Evolutionary conservation across 257 asterid species (phyloP).

Genomic region (Linderniella brevidens): DNA sequence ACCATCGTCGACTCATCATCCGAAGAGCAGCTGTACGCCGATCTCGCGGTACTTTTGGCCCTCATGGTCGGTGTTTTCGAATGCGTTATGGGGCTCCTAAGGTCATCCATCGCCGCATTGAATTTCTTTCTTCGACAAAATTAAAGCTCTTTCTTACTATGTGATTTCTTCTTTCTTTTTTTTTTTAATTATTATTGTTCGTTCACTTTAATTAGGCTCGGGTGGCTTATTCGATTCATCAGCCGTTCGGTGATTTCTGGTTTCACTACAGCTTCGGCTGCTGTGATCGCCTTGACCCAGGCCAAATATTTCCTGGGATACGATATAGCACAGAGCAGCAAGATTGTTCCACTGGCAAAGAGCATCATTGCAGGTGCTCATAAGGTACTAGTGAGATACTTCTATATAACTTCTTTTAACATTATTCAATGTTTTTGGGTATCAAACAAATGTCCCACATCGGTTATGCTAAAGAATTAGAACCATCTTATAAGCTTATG

Average conservation of each 20-base stretch:
- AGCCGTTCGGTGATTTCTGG: slow-evolving; percentile 99
- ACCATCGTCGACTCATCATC: slow-evolving; percentile 72
- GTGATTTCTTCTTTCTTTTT: slow-evolving; percentile 12
- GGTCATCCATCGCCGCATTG: slow-evolving; percentile 22
- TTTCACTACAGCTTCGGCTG: slow-evolving; percentile 97
- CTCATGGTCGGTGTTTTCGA: slow-evolving; percentile 92
- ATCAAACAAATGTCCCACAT: neutral
- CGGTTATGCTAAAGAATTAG: no score
- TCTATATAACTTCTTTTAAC: neutral
- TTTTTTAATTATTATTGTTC: slow-evolving; percentile 22
- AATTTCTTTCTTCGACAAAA: no score
- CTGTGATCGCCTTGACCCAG: slow-evolving; percentile 93
- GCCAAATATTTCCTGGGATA: slow-evolving; percentile 94
- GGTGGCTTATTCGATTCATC: slow-evolving; percentile 97
- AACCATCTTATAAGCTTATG: no score
- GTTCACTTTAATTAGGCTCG: slow-evolving; percentile 69
- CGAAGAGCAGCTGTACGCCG: slow-evolving; percentile 69
- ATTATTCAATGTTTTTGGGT: neutral
- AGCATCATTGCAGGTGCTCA: slow-evolving; percentile 79
- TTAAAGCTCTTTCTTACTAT: neutral
- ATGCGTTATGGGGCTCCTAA: slow-evolving; percentile 79
- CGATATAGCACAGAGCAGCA: slow-evolving; percentile 84
- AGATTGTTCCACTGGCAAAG: slow-evolving; percentile 66
- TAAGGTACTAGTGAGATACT: slow-evolving; percentile 25
- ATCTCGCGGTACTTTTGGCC: slow-evolving; percentile 86